Conservation (phyloP, 1,284 basidiomycete species). For the Leucoagaricus sp. region DNA sequence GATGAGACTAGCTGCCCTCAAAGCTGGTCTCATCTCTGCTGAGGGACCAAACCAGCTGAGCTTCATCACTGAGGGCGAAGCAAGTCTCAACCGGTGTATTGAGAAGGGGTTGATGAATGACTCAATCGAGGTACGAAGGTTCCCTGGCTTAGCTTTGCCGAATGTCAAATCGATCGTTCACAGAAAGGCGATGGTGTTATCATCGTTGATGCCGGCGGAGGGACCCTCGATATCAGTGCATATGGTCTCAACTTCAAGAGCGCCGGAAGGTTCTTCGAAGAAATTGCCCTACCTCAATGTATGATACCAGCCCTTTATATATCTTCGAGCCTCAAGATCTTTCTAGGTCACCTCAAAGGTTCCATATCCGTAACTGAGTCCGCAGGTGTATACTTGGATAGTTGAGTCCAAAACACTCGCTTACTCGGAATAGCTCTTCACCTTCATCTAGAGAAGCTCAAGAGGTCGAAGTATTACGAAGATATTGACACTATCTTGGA, state of each 20-base stretch:
- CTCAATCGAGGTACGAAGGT: conserved; percentile 14
- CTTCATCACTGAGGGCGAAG: conserved; percentile 47
- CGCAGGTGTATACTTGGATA: conserved; percentile 6
- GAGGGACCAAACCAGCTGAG: conserved; percentile 34
- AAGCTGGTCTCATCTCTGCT: conserved; percentile 33
- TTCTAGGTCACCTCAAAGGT: conserved; percentile 28
- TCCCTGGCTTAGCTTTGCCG: not conserved
- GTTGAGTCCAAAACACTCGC: not conserved
- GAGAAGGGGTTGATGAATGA: conserved; percentile 23
- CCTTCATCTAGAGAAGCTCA: conserved; percentile 16
- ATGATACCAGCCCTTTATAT: not conserved
- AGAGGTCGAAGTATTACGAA: conserved; percentile 26
- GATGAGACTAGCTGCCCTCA: conserved; percentile 38
- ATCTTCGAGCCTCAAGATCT: not conserved
- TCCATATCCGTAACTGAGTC: conserved; percentile 15
- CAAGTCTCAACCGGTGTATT: conserved; percentile 41
- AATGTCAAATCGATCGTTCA: not conserved
- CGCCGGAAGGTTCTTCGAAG: conserved; percentile 26
- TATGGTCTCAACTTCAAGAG: conserved; percentile 33
- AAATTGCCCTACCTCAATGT: conserved; percentile 28
- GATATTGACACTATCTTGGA: conserved; percentile 42
- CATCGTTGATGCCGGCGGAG: conserved; percentile 58
- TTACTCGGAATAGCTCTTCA: not conserved
- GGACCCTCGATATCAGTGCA: conserved; percentile 55
- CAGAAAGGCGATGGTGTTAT: conserved; percentile 43